phyloP scores from a whole-genome alignment of 176 grass and related monocot species.

The barley (Hordeum vulgare) region MorexV3_pseudomolecules_assembly NC_058520.1:525403958-525404457 shows the following conservation, averaged over 20 bases:
- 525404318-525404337: constrained; percentile 93
- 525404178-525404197: constrained; percentile 50
- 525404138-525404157: constrained; percentile 11
- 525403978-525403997: constrained; percentile 1
- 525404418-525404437: constrained; percentile 75
- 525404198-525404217: constrained; percentile 82
- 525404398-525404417: constrained; percentile 74
- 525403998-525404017: constrained; percentile 20
- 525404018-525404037: constrained; percentile 27
- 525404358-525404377: constrained; percentile 96
- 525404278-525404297: constrained; percentile 94
- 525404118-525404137: constrained; percentile 8
- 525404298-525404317: constrained; percentile 82
- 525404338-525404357: constrained; percentile 99
- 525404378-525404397: constrained; percentile 87
- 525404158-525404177: constrained; percentile 19
- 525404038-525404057: not conserved
- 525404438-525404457: constrained; percentile 63
- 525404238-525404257: constrained; percentile 96
- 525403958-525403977: constrained; percentile 5
- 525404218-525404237: constrained; percentile 90
- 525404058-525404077: constrained; percentile 13
- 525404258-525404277: constrained; percentile 93
- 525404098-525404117: not conserved
- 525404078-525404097: constrained; percentile 13